Base-by-base conservation (phyloP, 176 grass and related monocot species). In the Lolium rigidum region DNA sequence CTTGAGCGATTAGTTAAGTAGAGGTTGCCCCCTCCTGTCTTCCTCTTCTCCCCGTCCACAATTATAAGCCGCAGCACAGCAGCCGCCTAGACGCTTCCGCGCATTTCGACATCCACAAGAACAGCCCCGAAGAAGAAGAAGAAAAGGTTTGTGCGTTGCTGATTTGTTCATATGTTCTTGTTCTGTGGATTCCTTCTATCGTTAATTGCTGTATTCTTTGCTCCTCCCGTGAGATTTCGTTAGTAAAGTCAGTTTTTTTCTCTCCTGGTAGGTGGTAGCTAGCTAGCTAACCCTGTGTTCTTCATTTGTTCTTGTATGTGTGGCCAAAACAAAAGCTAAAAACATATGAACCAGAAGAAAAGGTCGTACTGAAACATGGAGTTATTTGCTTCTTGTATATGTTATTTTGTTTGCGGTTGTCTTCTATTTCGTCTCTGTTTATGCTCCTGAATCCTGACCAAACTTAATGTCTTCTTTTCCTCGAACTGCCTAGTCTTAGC, bases 281-380 rank as follows among this genome's bases (percentile, higher is more conserved):
- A 82, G 80, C 80, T 75, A 75, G 73, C 48, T 49, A 71, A 17
- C 18, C 66, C 22, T 49, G 41, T 46, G 39, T 70, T 70, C 67
- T 43, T 70, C 38, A 70, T 20, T 8, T 79, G 38, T 80, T 80
- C 58, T 64, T 80, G 58, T 63, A 6, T 80, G 58, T 79, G 38
- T 24, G 13, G 8, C 48, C 10, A 22, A 24, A 35, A 35, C 2
- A 73, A 11, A 47, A 14, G 13, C 4, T 2, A 22, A 73, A 11
- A 71, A n/a, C 7, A 54, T 9, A 15, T 1, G 24, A 75, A 75
- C 0, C 13, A 3, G 37, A 10, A 43, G 17, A 52, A 17, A 17
- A 18, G 24, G 25, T 9, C 15, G 9, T 12, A 10, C 17, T 52
- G 25, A 16, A 55, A 35, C 74, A 52, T 28, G 24, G 4, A 26